Percentiles rank a stretch among this genome's conserved stretches.
Evolutionary conservation across 495 filamentous ascomycete species (phyloP).

Genomic region (Chlorociboria aeruginascens): DNA sequence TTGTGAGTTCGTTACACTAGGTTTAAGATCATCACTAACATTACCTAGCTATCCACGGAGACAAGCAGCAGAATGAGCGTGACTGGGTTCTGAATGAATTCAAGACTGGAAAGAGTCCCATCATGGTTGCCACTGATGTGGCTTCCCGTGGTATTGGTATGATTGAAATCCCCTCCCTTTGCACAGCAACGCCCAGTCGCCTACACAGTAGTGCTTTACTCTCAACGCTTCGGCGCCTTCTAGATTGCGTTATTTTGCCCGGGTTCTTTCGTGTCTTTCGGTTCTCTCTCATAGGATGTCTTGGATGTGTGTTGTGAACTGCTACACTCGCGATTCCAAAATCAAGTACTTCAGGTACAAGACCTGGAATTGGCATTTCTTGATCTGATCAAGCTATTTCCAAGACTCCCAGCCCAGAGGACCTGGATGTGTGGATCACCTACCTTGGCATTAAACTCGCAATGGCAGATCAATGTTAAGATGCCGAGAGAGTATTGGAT

Average conservation of each 20-base stretch:
- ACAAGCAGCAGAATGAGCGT: conserved; percentile 98
- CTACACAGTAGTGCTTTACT: conserved; percentile 79
- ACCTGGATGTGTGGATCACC: conserved; percentile 53
- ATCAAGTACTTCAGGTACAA: conserved; percentile 66
- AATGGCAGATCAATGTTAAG: conserved; percentile 18
- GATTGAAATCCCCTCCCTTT: conserved; percentile 50
- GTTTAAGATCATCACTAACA: conserved; percentile 30
- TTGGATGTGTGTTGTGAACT: conserved; percentile 77
- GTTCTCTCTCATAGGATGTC: conserved; percentile 65
- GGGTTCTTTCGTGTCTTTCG: conserved; percentile 68
- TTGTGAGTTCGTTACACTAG: conserved; percentile 46
- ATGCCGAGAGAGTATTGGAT: conserved; percentile 24
- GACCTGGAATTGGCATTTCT: conserved; percentile 60
- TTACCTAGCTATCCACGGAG: conserved; percentile 77
- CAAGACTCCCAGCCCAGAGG: conserved; percentile 46
- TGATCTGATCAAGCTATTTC: conserved; percentile 54
- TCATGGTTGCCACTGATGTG: conserved; percentile 98
- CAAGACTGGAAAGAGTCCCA: conserved; percentile 89
- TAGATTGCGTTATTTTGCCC: conserved; percentile 74
- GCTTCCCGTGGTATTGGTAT: conserved; percentile 99
- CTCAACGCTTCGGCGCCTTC: conserved; percentile 67
- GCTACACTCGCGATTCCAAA: conserved; percentile 62
- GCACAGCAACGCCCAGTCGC: conserved; percentile 53
- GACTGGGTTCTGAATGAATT: conserved; percentile 99
- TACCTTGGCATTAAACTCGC: conserved; percentile 32